phyloP scores from a whole-genome alignment of 2,329 filamentous ascomycete species.

The Talaromyces sp. region DNA sequence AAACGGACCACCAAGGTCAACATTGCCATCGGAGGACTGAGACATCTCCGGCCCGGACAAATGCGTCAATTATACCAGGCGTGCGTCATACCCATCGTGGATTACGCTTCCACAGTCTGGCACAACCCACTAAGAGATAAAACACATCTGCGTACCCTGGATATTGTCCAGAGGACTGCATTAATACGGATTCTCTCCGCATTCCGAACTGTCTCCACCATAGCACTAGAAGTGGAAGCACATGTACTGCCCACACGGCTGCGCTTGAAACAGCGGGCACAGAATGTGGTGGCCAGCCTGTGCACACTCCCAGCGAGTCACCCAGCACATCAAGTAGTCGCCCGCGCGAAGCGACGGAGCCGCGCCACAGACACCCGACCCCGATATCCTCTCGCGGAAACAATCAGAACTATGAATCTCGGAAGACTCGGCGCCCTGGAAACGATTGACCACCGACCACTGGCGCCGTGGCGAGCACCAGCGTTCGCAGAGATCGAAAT shows the following conservation, averaged over 20 bases:
- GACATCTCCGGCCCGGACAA: conserved; percentile 17
- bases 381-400: conserved; percentile 17
- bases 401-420: neutral
- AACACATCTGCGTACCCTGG: conserved; percentile 15
- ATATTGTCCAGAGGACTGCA: conserved; percentile 17
- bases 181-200: conserved; percentile 19
- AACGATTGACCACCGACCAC: conserved; percentile 18
- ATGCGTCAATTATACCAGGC: conserved; percentile 22
- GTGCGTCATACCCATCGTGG: conserved; percentile 17
- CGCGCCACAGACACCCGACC: conserved; percentile 12
- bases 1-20: conserved; percentile 15
- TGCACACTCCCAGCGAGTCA: conserved; percentile 18
- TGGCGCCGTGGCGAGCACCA: conserved; percentile 16
- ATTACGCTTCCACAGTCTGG: conserved; percentile 24
- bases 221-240: conserved; percentile 19
- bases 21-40: conserved; percentile 15
- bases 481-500: conserved; percentile 21
- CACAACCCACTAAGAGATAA: conserved; percentile 19
- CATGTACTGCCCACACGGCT: conserved; percentile 16
- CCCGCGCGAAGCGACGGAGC: conserved; percentile 7
- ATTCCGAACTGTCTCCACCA: conserved; percentile 17
- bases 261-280: conserved; percentile 13
- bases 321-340: conserved; percentile 13
- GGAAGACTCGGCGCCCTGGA: conserved; percentile 15
- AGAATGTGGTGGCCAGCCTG: conserved; percentile 16